Evolutionary conservation across 192 early-diverging fungal species (phyloP).

Genomic region (Coemansia sp.): DNA sequence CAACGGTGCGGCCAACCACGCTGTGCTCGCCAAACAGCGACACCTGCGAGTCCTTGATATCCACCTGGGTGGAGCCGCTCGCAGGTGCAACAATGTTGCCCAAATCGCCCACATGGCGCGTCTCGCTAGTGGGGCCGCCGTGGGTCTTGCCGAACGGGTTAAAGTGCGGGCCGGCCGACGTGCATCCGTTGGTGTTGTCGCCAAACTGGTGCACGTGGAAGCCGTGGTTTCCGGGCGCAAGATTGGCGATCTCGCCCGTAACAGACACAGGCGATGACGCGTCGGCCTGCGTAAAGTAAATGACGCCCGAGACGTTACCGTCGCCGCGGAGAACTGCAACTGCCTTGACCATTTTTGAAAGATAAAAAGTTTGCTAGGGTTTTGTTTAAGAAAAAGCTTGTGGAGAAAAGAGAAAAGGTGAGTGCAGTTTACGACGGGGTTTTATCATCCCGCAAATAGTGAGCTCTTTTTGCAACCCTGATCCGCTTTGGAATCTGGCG

Average conservation of each 20-base stretch:
- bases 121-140: conserved; percentile 67
- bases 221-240: conserved; percentile 74
- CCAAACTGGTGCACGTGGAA: conserved; percentile 86
- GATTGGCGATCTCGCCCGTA: conserved; percentile 60
- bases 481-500: conserved; percentile 5
- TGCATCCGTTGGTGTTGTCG: conserved; percentile 77
- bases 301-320: conserved; percentile 66
- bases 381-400: neutral
- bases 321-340: conserved; percentile 76
- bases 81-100: conserved; percentile 72
- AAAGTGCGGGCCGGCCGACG: conserved; percentile 83
- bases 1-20: conserved; percentile 80
- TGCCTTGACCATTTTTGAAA: conserved; percentile 75
- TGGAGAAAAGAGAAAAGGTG: neutral
- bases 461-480: conserved; percentile 1
- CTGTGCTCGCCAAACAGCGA: conserved; percentile 72
- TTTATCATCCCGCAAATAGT: neutral
- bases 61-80: conserved; percentile 59
- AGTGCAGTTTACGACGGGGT: neutral
- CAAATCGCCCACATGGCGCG: conserved; percentile 87
- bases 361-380: conserved; percentile 5
- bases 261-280: conserved; percentile 60
- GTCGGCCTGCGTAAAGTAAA: conserved; percentile 69
- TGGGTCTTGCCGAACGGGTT: conserved; percentile 79
- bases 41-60: conserved; percentile 63